Base-by-base conservation (phyloP, 176 grass and related monocot species). In the Hordeum marinum region DNA sequence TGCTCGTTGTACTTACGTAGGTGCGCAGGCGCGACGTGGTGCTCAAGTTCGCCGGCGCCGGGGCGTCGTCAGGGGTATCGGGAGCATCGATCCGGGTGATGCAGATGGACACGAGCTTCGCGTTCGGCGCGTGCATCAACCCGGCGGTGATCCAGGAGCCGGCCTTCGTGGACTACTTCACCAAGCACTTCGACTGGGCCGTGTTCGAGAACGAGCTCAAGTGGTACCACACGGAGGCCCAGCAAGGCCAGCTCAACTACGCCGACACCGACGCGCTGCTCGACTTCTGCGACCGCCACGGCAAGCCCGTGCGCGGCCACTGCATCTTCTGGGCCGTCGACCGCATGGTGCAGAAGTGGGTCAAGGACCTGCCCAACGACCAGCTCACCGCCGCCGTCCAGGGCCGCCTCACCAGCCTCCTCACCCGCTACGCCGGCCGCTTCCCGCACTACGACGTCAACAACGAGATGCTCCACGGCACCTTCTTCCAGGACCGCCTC, bases 371-470 rank as follows among this genome's bases (percentile, higher is more conserved):
- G 3, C 77, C 40, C 84, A 17, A 26, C 7, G 77, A 85, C 58
- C 25, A 77, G 39, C 89, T 95, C 36, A n/a, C 1, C 39, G 0
- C 86, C 0, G 90, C 91, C 2, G 88, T 93, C 8, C 34, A 93
- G 31, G 58, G 11, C n/a, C 94, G 94, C 4, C 85, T 95, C 27
- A 67, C 68, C 14, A 40, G 94, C 75, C 94, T 95, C 34, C 94
- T 95, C 24, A 64, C 90, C 10, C 87, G 94, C 63, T 95, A 95
- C 86, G 83, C 89, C 32, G 88, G 83, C 36, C 13, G 87, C 42
- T 95, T 93, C 88, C 80, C 71, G 46, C 94, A 95, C 94, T 93
- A 95, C 82, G 94, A 95, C 80, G 94, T 95, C 18, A 93, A 95
- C 81, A 95, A 95, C 71, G 94, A 95, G 88, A 95, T 95, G 94